Percentiles rank a stretch among this genome's conserved stretches.
phyloP scores from a whole-genome alignment of 164 flowering plant species.

The Stephania yunnanensis region DNA sequence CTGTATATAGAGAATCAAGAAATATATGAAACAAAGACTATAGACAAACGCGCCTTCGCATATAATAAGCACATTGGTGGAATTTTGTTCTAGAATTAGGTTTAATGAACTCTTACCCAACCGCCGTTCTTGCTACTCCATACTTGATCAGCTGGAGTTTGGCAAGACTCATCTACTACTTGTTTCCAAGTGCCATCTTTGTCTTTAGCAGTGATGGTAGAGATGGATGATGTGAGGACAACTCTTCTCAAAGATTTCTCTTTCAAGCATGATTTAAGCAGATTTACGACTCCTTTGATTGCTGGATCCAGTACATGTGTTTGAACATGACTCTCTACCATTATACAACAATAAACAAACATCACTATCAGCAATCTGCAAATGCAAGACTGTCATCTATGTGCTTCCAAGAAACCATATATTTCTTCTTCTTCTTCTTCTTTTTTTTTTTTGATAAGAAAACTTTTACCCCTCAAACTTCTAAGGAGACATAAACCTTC shows the following conservation, averaged over 20 bases:
- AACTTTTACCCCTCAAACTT: too few relatives aligned
- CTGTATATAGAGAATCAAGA: conserved; percentile 19
- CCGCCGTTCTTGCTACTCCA: conserved; percentile 48
- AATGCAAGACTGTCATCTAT: not conserved
- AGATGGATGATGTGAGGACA: conserved; percentile 67
- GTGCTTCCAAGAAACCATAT: too few relatives aligned
- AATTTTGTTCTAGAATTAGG: not conserved
- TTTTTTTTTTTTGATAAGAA: too few relatives aligned
- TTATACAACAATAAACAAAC: not conserved
- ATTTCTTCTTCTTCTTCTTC: too few relatives aligned
- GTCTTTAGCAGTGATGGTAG: conserved; percentile 61
- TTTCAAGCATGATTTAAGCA: conserved; percentile 52
- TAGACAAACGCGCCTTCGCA: not conserved
- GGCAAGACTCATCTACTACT: conserved; percentile 65
- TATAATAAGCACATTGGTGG: not conserved
- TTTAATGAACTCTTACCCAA: conserved; percentile 39
- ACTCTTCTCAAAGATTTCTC: conserved; percentile 49
- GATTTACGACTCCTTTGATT: conserved; percentile 48
- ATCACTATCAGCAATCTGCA: not conserved
- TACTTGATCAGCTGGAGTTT: conserved; percentile 33
- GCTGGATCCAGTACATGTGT: conserved; percentile 55
- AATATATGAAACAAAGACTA: not conserved
- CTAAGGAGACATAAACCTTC: too few relatives aligned
- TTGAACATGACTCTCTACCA: conserved; percentile 42
- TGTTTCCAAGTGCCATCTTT: conserved; percentile 38